Base-by-base conservation (phyloP, 139 green algal genomes). In the Desmodesmus armatus region DNA sequence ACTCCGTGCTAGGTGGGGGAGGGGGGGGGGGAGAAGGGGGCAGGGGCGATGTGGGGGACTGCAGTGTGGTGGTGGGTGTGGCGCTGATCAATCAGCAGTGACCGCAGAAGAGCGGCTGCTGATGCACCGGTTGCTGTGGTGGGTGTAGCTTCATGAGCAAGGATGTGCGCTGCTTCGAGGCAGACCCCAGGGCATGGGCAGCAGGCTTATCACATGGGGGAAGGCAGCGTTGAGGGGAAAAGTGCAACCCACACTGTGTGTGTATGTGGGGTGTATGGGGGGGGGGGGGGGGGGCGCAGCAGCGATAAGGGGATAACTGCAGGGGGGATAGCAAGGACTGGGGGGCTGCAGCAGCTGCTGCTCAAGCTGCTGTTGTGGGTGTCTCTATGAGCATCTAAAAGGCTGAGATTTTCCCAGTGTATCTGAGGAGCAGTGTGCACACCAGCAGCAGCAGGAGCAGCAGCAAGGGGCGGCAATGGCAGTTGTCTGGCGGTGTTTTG, bases 101-200 rank as follows among this genome's bases (percentile, higher is more conserved):
- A 39, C 69, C 53, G 2, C 37, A 58, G 69, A 37, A 77, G 35
- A 3, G 69, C 33, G 21, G 23, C 13, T 13, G 65, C 65, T 13
- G 65, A n/a, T 44, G 65, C 21, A 29, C 65, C 65, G 43, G 9
- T 15, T 23, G n/a, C 29, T 9, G n/a, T n/a, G n/a, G n/a, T n/a
- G n/a, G n/a, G n/a, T n/a, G n/a, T n/a, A n/a, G n/a, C n/a, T n/a
- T n/a, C n/a, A n/a, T n/a, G n/a, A n/a, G n/a, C n/a, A n/a, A n/a
- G 9, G 37, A 80, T 25, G 47, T 92, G 13, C 39, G 41, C 37
- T 27, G 40, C 3, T 70, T 76, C 65, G 77, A 74, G 33, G 41
- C 31, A 0, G 87, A 92, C 60, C 31, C 40, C 0, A 79, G 89
- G 19, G 89, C n/a, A n/a, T n/a, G n/a, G n/a, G n/a, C n/a, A n/a